Base-by-base conservation (phyloP, 2,329 filamentous ascomycete genomes). In the Myriosclerotinia curreyana region DNA sequence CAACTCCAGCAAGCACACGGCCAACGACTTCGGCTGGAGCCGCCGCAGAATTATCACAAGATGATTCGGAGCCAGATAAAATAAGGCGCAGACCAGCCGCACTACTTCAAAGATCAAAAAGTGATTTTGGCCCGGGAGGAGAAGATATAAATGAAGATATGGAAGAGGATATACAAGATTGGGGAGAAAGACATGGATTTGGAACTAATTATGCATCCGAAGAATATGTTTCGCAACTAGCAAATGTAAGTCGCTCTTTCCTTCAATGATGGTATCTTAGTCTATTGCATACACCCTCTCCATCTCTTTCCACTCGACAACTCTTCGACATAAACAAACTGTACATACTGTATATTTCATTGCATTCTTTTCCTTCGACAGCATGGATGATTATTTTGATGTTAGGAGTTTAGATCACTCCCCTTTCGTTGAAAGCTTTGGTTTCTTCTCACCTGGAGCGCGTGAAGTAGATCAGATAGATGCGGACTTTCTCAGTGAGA, bases 171-270 rank as follows among this genome's bases (percentile, higher is more conserved):
- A 66, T 67, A 56, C 69, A 72, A 64, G 72, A 70, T 61, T 75
- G 73, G 73, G 74, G 74, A 51, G 72, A 74, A 79, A 81, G 88
- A 65, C 88, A 91, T 78, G 88, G 88, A 60, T 91, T 88, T 83
- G 87, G 90, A 70, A 85, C 87, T 68, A 87, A 90, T 74, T 86
- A 90, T 74, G 85, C 85, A 65, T 89, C 85, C 15, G 85, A 86
- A 67, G 87, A 90, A 75, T 89, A 89, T 75, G 82, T 89, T 66
- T 85, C 86, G 66, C 80, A 87, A 67, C 77, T 91, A 64, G 86
- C 85, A 69, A 86, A 86, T 71, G 83, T 86, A 75, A 75, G 81
- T 76, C 66, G 68, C 68, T 46, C 71, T 68, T 74, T 71, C 71
- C 68, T 65, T 64, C 17, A 46, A 31, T 38, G 28, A 25, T 53